Evolutionary conservation across 805 yeast genomes (phyloP), one percentile per base, ranked within the genome.

Genomic region (Ogataea allantospora): DNA sequence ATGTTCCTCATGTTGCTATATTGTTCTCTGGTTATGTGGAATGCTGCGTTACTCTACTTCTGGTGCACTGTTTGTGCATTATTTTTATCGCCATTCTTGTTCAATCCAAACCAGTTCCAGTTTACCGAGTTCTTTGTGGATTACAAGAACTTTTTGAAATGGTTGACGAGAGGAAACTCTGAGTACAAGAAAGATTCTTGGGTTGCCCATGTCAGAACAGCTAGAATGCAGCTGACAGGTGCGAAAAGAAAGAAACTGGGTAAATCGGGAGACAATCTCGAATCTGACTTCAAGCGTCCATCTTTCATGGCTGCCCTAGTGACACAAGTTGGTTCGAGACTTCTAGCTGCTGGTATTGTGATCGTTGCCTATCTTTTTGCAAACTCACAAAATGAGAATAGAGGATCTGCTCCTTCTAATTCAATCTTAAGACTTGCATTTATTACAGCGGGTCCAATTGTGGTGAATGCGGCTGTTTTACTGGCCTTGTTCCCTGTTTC

Each of bases 71-170:
- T 81, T 18, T 54, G 75, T 11, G 81, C 88, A 0, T 67, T 84
- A 58, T 68, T 82, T 42, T 62, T 81, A 42, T 80, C 88, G 3
- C 93, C 93, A 6, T 81, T 80, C 49, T 58, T 83, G 27, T 84
- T 78, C 63, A 84, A 84, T 55, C 91, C 93, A 1, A 84, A 83
- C 56, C 91, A 84, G 51, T 83, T 80, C 48, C 71, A 78, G 4
- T 77, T 80, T 64, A 64, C 64, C 7, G 89, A 83, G 45, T 84
- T 80, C 54, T 82, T 84, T 51, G 60, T 80, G 36, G 91, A 84
- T 58, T 83, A 83, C 58, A 67, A 70, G 38, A 70, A 67, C 37
- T 78, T 68, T 45, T 58, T 82, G 38, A 53, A 50, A 24, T 75
- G 79, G 79, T 56, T 78, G 38, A 63, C 67, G 3, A 61, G 70